phyloP scores from a whole-genome alignment of 2,329 filamentous ascomycete species.

The Scytalidium lignicola region DNA sequence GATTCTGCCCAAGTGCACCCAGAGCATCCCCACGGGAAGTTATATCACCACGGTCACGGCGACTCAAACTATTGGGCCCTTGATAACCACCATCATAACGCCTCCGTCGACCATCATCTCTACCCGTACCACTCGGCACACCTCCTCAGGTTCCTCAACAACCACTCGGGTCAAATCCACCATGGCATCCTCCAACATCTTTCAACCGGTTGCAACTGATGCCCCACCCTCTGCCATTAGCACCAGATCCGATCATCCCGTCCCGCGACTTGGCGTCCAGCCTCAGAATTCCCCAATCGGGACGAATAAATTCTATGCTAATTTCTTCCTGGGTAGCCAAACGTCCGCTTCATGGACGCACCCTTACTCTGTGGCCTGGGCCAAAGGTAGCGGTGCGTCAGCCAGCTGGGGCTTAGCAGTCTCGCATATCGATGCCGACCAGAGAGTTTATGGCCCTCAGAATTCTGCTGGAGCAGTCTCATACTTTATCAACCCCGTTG shows the following conservation, averaged over 20 bases:
- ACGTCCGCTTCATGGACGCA: conserved; percentile 66
- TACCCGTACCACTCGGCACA: conserved; percentile 5
- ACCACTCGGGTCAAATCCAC: background rate
- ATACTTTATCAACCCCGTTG: conserved; percentile 78
- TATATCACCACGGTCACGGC: conserved; percentile 27
- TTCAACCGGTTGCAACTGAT: conserved; percentile 49
- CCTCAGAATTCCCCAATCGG: conserved; percentile 43
- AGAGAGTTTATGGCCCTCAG: conserved; percentile 62
- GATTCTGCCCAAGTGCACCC: conserved; percentile 29
- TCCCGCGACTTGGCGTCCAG: conserved; percentile 45
- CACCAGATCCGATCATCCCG: conserved; percentile 51
- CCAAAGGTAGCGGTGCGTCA: conserved; percentile 55
- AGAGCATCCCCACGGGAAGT: conserved; percentile 20
- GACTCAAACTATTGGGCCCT: conserved; percentile 19
- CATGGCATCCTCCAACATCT: conserved; percentile 40
- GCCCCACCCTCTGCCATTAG: conserved; percentile 45
- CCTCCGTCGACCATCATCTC: conserved; percentile 18
- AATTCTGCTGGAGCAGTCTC: conserved; percentile 51
- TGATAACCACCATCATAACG: conserved; percentile 16
- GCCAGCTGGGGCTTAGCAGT: conserved; percentile 73
- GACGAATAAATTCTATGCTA: conserved; percentile 80
- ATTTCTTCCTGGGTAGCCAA: conserved; percentile 73
- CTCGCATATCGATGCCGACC: conserved; percentile 63
- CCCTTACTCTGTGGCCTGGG: conserved; percentile 68
- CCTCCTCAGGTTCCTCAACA: background rate